These are phyloP conservation scores for Cornus controversa DNA, from an alignment of 148 eudicot genomes.

Conservation along the genomic window DNA sequence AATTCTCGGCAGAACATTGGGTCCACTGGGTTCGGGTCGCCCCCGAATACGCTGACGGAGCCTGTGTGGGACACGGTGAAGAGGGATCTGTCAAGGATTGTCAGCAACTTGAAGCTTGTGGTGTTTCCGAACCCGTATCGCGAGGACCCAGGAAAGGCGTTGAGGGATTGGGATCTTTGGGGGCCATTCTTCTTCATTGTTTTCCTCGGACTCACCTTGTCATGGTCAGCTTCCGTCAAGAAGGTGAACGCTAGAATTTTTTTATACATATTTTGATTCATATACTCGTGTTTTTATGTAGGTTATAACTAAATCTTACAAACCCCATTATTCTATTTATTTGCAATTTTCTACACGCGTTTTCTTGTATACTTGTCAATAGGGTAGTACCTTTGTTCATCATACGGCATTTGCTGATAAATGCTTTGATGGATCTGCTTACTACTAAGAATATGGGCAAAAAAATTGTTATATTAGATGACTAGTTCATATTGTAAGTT, in stretches of 20 bases:
- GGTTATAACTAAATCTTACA: background rate
- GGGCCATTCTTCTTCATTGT: conserved; percentile 97
- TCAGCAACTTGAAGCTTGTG: conserved; percentile 89
- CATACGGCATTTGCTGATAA: background rate
- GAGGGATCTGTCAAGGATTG: conserved; percentile 81
- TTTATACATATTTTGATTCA: background rate
- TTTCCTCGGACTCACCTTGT: conserved; percentile 81
- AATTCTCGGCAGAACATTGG: conserved; percentile 14
- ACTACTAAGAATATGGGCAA: background rate
- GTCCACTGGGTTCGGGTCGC: conserved; percentile 56
- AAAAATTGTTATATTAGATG: background rate
- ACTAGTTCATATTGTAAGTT: background rate
- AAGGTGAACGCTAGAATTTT: conserved; percentile 36
- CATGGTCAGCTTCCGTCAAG: conserved; percentile 97
- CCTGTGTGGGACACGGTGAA: conserved; percentile 96
- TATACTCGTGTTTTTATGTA: too few species aligned
- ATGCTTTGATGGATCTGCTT: background rate
- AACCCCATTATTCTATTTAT: background rate
- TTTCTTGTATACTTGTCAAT: too few species aligned
- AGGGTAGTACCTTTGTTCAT: conserved; percentile 3
- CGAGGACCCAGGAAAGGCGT: conserved; percentile 93
- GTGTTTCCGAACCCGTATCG: conserved; percentile 89
- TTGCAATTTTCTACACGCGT: too few species aligned
- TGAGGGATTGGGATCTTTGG: conserved; percentile 99
- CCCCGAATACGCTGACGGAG: conserved; percentile 81